Conservation (phyloP, 1,284 basidiomycete genomes). For the Puccinia triticina region DNA sequence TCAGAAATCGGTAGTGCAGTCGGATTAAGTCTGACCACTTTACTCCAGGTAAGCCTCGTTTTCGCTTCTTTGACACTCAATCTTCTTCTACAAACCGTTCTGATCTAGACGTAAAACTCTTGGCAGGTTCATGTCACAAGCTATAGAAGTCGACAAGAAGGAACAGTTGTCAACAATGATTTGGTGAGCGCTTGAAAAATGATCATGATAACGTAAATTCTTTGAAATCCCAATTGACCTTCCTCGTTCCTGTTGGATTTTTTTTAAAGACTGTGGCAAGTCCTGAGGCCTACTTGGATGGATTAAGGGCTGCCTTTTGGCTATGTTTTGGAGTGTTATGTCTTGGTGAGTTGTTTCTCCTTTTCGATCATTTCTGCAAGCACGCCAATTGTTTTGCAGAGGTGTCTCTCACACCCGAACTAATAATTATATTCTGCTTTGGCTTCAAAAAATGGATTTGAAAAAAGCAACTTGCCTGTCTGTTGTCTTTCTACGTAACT, state of each 20-base stretch:
- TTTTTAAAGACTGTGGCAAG: conserved; percentile 16
- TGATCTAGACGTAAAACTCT: neutral
- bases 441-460: too few species aligned
- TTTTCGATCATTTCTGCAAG: neutral
- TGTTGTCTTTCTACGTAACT: neutral
- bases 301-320: conserved; percentile 38
- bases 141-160: conserved; percentile 17
- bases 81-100: too few species aligned
- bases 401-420: too few species aligned
- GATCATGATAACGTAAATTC: too few species aligned
- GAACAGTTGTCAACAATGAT: neutral
- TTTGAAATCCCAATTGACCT: neutral
- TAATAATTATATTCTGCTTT: too few species aligned
- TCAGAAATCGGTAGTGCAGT: conserved; percentile 39
- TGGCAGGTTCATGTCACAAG: conserved; percentile 12
- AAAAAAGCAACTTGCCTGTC: neutral
- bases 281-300: conserved; percentile 33
- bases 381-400: too few species aligned
- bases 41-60: conserved; percentile 29
- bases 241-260: too few species aligned
- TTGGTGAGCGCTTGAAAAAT: neutral
- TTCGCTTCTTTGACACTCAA: neutral
- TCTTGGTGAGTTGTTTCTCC: conserved; percentile 26
- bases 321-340: conserved; percentile 31
- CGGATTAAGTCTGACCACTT: conserved; percentile 40